These are phyloP conservation scores for Tolypocladium album DNA, from an alignment of 2,329 filamentous ascomycete species.

Conservation along the genomic window DNA sequence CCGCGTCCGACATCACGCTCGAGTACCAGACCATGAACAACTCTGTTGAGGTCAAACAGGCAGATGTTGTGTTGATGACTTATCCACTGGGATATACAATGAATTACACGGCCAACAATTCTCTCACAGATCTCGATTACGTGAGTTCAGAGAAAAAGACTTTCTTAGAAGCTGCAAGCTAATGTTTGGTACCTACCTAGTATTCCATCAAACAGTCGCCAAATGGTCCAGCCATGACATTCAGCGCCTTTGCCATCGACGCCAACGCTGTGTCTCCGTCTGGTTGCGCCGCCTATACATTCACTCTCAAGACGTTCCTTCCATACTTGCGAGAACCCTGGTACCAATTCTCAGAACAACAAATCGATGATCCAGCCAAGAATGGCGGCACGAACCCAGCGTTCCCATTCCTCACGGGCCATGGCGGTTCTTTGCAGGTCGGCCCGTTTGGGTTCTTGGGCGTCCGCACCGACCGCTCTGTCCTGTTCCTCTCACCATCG, in stretches of 20 bases:
- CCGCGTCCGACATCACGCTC: constrained; percentile 36
- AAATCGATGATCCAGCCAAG: constrained; percentile 51
- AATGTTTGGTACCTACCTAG: constrained; percentile 2
- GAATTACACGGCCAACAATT: constrained; percentile 8
- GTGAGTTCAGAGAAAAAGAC: constrained; percentile 3
- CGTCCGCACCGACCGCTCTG: constrained; percentile 47
- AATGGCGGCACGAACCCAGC: constrained; percentile 41
- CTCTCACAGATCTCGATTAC: constrained; percentile 11
- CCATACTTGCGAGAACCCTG: constrained; percentile 57
- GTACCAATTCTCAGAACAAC: constrained; percentile 61
- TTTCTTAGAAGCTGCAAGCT: neutral
- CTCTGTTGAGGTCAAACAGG: constrained; percentile 55
- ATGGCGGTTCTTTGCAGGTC: constrained; percentile 60
- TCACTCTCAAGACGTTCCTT: constrained; percentile 49
- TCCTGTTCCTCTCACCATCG: constrained; percentile 49
- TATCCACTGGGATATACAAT: constrained; percentile 52
- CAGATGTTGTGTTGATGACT: constrained; percentile 56
- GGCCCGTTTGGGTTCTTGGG: constrained; percentile 58
- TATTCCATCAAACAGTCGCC: constrained; percentile 24
- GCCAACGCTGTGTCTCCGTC: constrained; percentile 55
- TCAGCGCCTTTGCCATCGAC: constrained; percentile 56
- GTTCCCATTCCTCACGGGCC: constrained; percentile 61
- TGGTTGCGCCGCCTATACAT: constrained; percentile 59
- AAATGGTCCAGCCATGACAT: constrained; percentile 64
- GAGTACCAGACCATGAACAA: constrained; percentile 60